Evolutionary conservation across 2,329 filamentous ascomycete genomes (phyloP), one percentile per base, ranked within the genome.

Genomic region (Penicillium hesseltinei): DNA sequence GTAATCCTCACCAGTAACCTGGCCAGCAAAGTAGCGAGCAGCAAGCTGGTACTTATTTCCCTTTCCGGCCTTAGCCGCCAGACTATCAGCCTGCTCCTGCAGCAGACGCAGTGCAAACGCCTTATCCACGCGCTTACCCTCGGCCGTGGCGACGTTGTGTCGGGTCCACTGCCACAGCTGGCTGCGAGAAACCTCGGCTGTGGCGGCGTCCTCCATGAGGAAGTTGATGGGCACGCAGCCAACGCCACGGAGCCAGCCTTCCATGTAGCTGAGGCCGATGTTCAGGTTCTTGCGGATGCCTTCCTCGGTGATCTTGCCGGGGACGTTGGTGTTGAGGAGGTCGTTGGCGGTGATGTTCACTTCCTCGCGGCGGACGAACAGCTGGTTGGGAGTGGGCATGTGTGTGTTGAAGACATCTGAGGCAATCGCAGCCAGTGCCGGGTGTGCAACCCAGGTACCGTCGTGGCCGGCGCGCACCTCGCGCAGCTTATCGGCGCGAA

Each of bases 301-400:
- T 5, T 88, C 91, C 77, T 97, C 93, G 67, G 93, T 97, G 73
- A 99, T 84, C 74, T 86, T 84, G 27, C 94, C 94, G 7, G 93
- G 92, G 2, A 97, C 90, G 71, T 97, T 97, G 90, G 96, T 97
- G 84, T 97, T 97, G 59, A 97, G 84, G 52, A 99, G 84, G 72
- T 97, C 94, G 69, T 94, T 95, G 70, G 87, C 88, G 46, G 88
- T 88, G 70, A 99, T 88, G 71, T 85, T 79, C 59, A 97, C 92
- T 47, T 97, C 93, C 77, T 97, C 92, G 62, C 92, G 88, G 63
- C 92, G 90, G 62, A 91, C 80, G 75, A 93, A 94, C 70, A 96
- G 86, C 79, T 99, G 94, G 81, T 99, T 99, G 47, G 94, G 92
- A 4, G 93, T 96, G 10, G 94, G 94, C 94, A 99, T 99, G 82